Evolutionary conservation across 305 asterid species (phyloP).

Genomic region (Rubia tinctorum): DNA sequence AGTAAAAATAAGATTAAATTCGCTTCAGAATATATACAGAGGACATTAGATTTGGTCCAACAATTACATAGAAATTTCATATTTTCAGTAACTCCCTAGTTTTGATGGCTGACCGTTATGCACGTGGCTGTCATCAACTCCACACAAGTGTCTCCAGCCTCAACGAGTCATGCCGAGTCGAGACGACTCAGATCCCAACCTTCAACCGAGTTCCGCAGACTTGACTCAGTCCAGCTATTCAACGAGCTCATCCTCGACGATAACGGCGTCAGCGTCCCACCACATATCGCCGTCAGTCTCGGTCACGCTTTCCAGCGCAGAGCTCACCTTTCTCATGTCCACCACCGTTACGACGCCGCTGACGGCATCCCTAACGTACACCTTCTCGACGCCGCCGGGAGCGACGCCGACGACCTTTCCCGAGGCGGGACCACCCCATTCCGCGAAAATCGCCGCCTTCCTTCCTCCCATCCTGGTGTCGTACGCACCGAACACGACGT

Average conservation of each 20-base stretch:
- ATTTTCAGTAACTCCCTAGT: not conserved
- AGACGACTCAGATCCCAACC: slow-evolving; percentile 13
- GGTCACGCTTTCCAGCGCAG: slow-evolving; percentile 47
- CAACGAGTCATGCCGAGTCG: not conserved
- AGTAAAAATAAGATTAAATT: not conserved
- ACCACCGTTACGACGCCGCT: slow-evolving; percentile 62
- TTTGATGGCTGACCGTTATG: slow-evolving; percentile 7
- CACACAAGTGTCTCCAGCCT: not conserved
- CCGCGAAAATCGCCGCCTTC: slow-evolving; percentile 54
- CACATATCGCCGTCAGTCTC: slow-evolving; percentile 54
- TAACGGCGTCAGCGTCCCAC: slow-evolving; percentile 87
- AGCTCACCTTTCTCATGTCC: slow-evolving; percentile 60
- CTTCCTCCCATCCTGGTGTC: slow-evolving; percentile 52
- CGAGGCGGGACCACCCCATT: slow-evolving; percentile 38
- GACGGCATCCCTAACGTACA: slow-evolving; percentile 54
- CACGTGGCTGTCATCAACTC: slow-evolving; percentile 6
- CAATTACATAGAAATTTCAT: not conserved
- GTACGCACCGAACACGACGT: slow-evolving; percentile 54
- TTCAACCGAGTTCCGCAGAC: not conserved
- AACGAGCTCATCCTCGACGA: slow-evolving; percentile 38
- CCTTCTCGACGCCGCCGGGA: slow-evolving; percentile 43
- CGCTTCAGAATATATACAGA: slow-evolving; percentile 12
- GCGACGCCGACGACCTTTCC: slow-evolving; percentile 21
- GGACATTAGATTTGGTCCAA: not conserved
- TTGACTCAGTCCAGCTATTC: slow-evolving; percentile 20